phyloP scores from a whole-genome alignment of 1,139 yeast species.

The Hyphopichia fennica region DNA sequence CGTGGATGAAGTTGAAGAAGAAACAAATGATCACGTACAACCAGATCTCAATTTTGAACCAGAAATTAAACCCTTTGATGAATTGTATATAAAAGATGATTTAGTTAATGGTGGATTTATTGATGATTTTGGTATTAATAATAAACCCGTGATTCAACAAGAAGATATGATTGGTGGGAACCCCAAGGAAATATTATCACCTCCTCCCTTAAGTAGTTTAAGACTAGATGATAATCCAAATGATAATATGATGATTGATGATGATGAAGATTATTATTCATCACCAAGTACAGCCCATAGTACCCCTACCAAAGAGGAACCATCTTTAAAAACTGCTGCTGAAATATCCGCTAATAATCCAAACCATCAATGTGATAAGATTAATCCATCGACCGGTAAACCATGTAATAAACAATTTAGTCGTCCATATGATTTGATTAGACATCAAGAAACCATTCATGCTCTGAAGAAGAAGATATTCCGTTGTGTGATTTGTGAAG shows the following conservation, averaged over 20 bases:
- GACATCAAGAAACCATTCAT: constrained; percentile 53
- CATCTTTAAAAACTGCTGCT: constrained; percentile 15
- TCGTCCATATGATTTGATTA: constrained; percentile 48
- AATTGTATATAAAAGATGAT: constrained; percentile 1
- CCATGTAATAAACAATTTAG: constrained; percentile 49
- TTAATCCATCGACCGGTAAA: constrained; percentile 53
- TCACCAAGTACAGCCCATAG: not conserved
- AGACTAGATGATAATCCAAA: not conserved
- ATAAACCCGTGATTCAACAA: not conserved
- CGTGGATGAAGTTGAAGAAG: not conserved
- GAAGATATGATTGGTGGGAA: not conserved
- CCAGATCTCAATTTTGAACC: not conserved
- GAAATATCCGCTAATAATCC: constrained; percentile 28
- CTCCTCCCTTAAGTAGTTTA: not conserved
- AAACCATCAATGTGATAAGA: constrained; percentile 48
- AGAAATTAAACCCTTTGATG: not conserved
- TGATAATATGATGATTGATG: constrained; percentile 3
- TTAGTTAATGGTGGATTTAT: constrained; percentile 11
- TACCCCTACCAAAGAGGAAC: not conserved
- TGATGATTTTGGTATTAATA: constrained; percentile 9
- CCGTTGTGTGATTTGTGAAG: constrained; percentile 52
- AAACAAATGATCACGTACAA: too few species aligned
- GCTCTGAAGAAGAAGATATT: constrained; percentile 50
- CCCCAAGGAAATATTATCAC: not conserved
- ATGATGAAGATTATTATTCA: constrained; percentile 2